These are phyloP conservation scores for Cercospora nicotianae DNA, from an alignment of 2,329 filamentous ascomycete species.

Conservation along the genomic window DNA sequence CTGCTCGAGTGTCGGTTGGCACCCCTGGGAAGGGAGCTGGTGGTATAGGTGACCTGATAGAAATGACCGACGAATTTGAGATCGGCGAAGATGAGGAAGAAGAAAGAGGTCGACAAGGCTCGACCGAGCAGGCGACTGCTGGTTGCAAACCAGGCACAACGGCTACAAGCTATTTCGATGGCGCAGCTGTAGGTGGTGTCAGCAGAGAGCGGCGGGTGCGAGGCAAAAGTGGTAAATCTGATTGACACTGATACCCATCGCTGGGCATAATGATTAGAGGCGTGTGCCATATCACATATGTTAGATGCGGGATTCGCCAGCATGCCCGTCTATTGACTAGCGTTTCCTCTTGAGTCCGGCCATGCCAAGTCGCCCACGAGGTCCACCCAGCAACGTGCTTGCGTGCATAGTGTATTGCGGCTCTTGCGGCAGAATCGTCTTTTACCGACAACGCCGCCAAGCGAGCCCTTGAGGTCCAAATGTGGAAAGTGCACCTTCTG, in stretches of 20 bases:
- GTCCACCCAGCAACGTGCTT: neutral
- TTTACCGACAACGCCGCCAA: neutral
- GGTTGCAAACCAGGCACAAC: slow-evolving; percentile 22
- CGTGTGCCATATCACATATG: neutral
- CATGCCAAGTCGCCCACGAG: neutral
- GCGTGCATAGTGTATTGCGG: neutral
- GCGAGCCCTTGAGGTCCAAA: neutral
- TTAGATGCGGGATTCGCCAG: neutral
- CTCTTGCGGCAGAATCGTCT: neutral
- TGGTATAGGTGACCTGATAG: slow-evolving; percentile 65
- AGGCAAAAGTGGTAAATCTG: slow-evolving; percentile 36
- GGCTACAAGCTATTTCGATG: slow-evolving; percentile 35
- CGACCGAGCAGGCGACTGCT: slow-evolving; percentile 18
- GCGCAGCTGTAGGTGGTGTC: slow-evolving; percentile 23
- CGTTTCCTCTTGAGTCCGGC: neutral
- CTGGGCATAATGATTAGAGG: neutral
- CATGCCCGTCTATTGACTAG: neutral
- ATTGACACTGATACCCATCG: slow-evolving; percentile 27
- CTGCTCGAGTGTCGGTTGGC: slow-evolving; percentile 36
- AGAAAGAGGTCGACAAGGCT: slow-evolving; percentile 33
- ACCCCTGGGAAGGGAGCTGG: slow-evolving; percentile 42
- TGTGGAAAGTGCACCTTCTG: neutral
- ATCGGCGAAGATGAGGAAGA: slow-evolving; percentile 38
- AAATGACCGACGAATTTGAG: slow-evolving; percentile 63
- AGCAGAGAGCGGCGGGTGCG: slow-evolving; percentile 17